Evolutionary conservation across 2,329 filamentous ascomycete genomes (phyloP).

Genomic region (Seiridium unicorne): DNA sequence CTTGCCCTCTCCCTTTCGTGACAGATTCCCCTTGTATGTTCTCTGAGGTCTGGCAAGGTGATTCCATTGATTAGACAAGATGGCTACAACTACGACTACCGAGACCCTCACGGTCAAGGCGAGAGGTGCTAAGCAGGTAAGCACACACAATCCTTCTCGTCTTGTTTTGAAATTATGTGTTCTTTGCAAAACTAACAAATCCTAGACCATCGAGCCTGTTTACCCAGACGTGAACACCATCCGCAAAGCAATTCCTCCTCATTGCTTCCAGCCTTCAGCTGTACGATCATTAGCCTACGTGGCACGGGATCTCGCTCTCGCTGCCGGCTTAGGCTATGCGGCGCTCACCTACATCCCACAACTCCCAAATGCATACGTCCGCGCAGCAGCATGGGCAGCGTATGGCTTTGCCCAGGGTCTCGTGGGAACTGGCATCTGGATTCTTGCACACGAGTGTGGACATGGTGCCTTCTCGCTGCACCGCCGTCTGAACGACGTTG

Average conservation of each 20-base stretch:
- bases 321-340: slow-evolving; percentile 44
- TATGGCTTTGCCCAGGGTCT: slow-evolving; percentile 67
- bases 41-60: not conserved
- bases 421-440: slow-evolving; percentile 68
- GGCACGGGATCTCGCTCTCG: slow-evolving; percentile 52
- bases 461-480: slow-evolving; percentile 66
- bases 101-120: slow-evolving; percentile 3
- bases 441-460: slow-evolving; percentile 69
- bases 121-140: slow-evolving; percentile 5
- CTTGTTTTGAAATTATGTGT: no score
- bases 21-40: not conserved
- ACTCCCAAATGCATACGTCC: slow-evolving; percentile 42
- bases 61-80: not conserved
- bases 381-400: slow-evolving; percentile 48
- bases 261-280: slow-evolving; percentile 60
- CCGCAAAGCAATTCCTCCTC: slow-evolving; percentile 53
- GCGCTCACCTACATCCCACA: slow-evolving; percentile 53
- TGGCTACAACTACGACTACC: slow-evolving; percentile 1
- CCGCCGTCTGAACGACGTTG: slow-evolving; percentile 54
- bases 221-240: slow-evolving; percentile 49
- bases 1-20: not conserved
- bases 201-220: slow-evolving; percentile 9
- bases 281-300: slow-evolving; percentile 53
- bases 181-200: no score
- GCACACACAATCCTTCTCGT: not conserved